Evolutionary conservation across 345 rosid species (phyloP), one percentile per base, ranked within the genome.

Genomic region (Aquilaria sinensis): DNA sequence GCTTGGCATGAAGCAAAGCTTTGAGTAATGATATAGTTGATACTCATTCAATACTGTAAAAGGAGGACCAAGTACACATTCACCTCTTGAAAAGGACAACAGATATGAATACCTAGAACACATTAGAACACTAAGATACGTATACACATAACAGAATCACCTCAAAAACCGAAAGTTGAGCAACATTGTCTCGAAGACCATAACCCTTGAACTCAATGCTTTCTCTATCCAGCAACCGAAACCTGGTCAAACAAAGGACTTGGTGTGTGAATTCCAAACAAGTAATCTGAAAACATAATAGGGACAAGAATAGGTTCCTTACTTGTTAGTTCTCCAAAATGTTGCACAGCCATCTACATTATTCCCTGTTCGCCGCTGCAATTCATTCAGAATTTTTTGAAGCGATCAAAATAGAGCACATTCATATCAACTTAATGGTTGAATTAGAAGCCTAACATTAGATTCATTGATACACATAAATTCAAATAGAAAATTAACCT

Each of bases 301-400:
- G 29, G 43, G 62, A 41, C 51, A 71, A 37, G 58, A 41, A 50
- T n/a, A 65, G 45, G 47, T 62, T 32, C 14, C 74, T 72, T 66
- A 88, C 97, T 68, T 78, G 43, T 84, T 77, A 14, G 83, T 75
- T 77, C 77, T 88, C 97, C 96, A 90, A 63, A 90, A 88, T 43
- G 71, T 70, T 57, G 96, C 97, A 72, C 97, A 90, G 10, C 96
- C 96, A 69, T 90, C 97, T 61, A 70, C 81, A 74, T 68, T 56
- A 75, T 75, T 85, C 70, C 92, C 97, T 41, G 92, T 87, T 60
- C 97, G 88, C 57, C 87, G 78, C 92, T 90, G 88, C 72, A 82
- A 79, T 64, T 58, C 23, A 23, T 23, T 23, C 23, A 23, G 23
- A 23, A 23, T 23, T 23, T 23, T 23, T 23, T 23, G 23, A 23